Evolutionary conservation across 768 basidiomycete genomes (phyloP), one percentile per base, ranked within the genome.

Genomic region (Mycena amicta): DNA sequence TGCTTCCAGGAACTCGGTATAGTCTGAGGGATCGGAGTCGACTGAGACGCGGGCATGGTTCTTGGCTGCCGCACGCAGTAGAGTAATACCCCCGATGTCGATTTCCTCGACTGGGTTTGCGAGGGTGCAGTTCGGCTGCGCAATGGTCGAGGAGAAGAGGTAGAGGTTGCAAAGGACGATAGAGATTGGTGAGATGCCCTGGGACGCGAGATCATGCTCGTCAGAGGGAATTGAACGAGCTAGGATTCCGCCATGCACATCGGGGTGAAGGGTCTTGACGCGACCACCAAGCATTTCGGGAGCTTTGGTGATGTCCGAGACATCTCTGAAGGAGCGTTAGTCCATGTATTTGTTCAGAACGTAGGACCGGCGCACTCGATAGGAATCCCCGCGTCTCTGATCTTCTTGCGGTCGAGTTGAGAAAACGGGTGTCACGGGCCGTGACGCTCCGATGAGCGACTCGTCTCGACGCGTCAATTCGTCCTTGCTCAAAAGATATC

Each of bases 101-200:
- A 99, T 90, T 74, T 99, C 97, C 72, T 99, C 97, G 58, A 98
- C 88, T 4, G 96, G 96, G 49, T 90, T 89, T 3, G 92, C 86
- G 59, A 98, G 85, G 12, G 93, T 95, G 75, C 95, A 95, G 63
- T 85, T 84, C 0, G 94, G 92, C 66, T 88, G 85, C 1, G 95
- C 83, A 71, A 96, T 92, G 50, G 95, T 97, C 23, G 87, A 84
- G 29, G 91, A 86, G 78, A 99, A 99, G 0, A 96, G 97, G 79
- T 99, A 98, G 52, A 99, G 86, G 73, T 99, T 99, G 86, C 97
- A 99, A 60, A 97, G 95, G 56, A 99, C 96, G 77, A 99, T 90
- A 55, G 90, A 88, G 76, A 98, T 98, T 60, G 92, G 92, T 5
- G 91, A 85, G 74, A 99, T 98, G 58, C 79, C 80, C 68, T 96